These are phyloP conservation scores for Capsicum chinense DNA, from an alignment of 257 asterid genomes.

Conservation along the genomic window DNA sequence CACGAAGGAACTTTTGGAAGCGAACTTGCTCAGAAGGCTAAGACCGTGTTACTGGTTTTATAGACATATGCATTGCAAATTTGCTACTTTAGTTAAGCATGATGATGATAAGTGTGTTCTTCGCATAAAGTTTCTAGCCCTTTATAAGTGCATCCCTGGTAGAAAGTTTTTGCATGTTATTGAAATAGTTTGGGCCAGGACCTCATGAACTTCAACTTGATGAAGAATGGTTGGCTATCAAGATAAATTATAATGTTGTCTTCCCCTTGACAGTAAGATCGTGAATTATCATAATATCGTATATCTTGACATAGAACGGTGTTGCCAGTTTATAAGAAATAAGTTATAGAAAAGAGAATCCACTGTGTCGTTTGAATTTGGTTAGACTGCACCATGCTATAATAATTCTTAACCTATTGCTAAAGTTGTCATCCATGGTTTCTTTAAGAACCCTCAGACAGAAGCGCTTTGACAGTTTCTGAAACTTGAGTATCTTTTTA, in stretches of 20 bases:
- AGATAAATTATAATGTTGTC: constrained; percentile 66
- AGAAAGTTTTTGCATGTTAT: constrained; percentile 58
- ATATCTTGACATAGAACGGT: constrained; percentile 53
- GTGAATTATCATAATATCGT: constrained; percentile 64
- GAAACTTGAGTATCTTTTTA: constrained; percentile 69
- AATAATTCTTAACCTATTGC: constrained; percentile 44
- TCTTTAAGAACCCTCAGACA: constrained; percentile 46
- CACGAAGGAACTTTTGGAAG: constrained; percentile 74
- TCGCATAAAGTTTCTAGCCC: constrained; percentile 53
- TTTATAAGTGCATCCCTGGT: constrained; percentile 54
- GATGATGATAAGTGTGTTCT: constrained; percentile 56
- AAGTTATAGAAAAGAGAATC: constrained; percentile 66
- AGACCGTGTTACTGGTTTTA: constrained; percentile 88
- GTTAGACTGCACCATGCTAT: constrained; percentile 67
- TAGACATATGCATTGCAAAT: constrained; percentile 95
- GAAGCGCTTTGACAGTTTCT: constrained; percentile 69
- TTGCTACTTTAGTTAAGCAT: constrained; percentile 88
- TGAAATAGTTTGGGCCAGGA: constrained; percentile 77
- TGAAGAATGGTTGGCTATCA: constrained; percentile 97
- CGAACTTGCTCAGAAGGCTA: constrained; percentile 80
- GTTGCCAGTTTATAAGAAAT: constrained; percentile 53
- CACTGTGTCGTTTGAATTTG: constrained; percentile 70
- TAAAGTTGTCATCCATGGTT: constrained; percentile 25
- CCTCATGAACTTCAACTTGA: constrained; percentile 82
- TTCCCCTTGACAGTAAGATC: constrained; percentile 63